Evolutionary conservation across 106 monocot genomes (phyloP), one percentile per base, ranked within the genome.

Genomic region (Gastrodia elata): DNA sequence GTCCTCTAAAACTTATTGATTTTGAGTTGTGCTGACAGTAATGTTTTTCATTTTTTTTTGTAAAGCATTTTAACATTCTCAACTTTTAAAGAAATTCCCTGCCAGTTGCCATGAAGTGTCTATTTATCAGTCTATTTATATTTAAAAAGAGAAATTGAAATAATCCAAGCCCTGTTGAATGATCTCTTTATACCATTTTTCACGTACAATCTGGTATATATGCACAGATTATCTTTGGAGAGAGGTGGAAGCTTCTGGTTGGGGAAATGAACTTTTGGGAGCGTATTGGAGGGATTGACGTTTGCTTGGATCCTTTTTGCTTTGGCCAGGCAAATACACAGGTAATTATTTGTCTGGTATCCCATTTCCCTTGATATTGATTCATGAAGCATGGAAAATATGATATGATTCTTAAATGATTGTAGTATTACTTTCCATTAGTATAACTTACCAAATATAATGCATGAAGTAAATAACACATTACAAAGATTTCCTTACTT

Each of bases 241-340:
- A 88, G 71, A 97, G 93, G 69, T 97, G 96, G 96, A 92, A 84
- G 59, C 96, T 92, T 83, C 81, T 97, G 61, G 34, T 90, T n/a
- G 96, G 96, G n/a, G 88, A 97, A 73, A 85, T 76, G 59, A 92
- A 97, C 61, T 88, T 92, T 43, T 92, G 96, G 96, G 96, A 97
- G 68, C 96, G 81, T 81, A 73, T 90, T 76, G 96, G 96, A 37
- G 96, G 96, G 34, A 71, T 97, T 79, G 92, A 97, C 80, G 71
- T 90, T 42, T 92, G 79, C 49, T 68, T 97, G 79, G 90, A 92
- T 70, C 96, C 96, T 57, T 87, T 84, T 56, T 88, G 92, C 75
- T 97, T 97, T 88, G 88, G 87, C 65, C 96, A 97, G 73, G 96
- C 96, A 77, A 97, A 97, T 79, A 88, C 88, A 79, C 84, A 83